These are phyloP conservation scores for Eucalyptus albens DNA, from an alignment of 345 rosid genomes.

Conservation along the genomic window DNA sequence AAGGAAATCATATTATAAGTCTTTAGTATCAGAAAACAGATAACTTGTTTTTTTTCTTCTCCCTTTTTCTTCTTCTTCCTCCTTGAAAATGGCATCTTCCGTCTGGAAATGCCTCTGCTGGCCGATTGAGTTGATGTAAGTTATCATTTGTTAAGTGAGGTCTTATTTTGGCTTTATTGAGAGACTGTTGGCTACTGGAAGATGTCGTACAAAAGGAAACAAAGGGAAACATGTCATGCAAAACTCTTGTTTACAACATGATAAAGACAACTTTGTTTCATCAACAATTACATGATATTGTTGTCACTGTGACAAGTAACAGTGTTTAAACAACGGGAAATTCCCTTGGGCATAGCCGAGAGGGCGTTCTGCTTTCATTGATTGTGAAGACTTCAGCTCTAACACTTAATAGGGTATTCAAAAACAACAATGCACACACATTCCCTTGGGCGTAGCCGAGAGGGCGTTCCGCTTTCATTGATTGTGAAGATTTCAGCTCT, in stretches of 20 bases:
- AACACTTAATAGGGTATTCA: neutral
- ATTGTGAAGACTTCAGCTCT: neutral
- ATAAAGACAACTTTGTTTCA: neutral
- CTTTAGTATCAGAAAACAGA: neutral
- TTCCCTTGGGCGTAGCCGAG: neutral
- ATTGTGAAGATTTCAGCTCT: neutral
- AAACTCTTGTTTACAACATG: neutral
- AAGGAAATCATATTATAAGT: neutral
- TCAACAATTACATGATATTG: neutral
- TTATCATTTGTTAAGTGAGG: neutral
- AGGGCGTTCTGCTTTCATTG: neutral
- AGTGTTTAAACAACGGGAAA: neutral
- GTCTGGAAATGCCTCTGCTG: neutral
- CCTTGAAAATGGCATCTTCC: neutral
- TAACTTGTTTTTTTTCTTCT: neutral
- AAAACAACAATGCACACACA: no score
- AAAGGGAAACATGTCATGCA: neutral
- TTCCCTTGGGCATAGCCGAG: neutral
- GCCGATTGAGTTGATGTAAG: neutral
- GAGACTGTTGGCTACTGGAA: neutral
- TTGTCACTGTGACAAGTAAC: neutral
- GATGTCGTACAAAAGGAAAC: neutral
- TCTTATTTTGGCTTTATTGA: neutral
- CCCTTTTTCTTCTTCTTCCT: neutral
- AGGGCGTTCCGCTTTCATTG: neutral